These are phyloP conservation scores for Furcasterigmium furcatum DNA, from an alignment of 2,329 filamentous ascomycete genomes.

Conservation along the genomic window DNA sequence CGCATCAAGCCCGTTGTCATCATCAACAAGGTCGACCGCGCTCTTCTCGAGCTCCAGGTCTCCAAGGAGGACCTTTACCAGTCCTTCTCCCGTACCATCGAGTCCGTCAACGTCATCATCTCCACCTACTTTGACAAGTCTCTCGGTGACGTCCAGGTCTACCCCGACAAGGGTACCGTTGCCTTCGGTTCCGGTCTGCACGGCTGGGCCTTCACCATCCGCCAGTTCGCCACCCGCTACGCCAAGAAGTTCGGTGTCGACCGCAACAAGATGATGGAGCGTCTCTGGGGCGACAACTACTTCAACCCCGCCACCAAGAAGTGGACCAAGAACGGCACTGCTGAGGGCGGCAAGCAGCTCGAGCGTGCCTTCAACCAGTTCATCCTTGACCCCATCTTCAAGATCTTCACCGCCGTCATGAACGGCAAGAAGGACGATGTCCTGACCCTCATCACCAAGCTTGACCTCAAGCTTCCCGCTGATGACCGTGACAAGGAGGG, in stretches of 20 bases:
- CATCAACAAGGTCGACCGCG: constrained; percentile 99
- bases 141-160: constrained; percentile 97
- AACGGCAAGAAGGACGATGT: constrained; percentile 98
- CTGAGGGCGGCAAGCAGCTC: constrained; percentile 80
- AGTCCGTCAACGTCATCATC: constrained; percentile 99
- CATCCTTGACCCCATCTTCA: constrained; percentile 99
- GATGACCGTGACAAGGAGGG: constrained; percentile 94
- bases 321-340: constrained; percentile 85
- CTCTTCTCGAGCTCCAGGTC: constrained; percentile 97
- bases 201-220: constrained; percentile 99
- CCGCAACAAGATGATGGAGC: constrained; percentile 99
- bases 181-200: constrained; percentile 99
- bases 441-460: constrained; percentile 79
- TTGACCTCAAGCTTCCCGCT: constrained; percentile 81
- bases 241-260: constrained; percentile 99
- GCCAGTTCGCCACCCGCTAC: constrained; percentile 93
- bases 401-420: constrained; percentile 94
- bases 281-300: constrained; percentile 99
- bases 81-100: constrained; percentile 98
- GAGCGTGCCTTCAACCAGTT: constrained; percentile 99
- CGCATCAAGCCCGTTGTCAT: constrained; percentile 99
- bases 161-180: constrained; percentile 95
- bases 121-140: constrained; percentile 97
- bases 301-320: constrained; percentile 99
- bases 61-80: constrained; percentile 99